Evolutionary conservation across 176 grass and related monocot genomes (phyloP).

Genomic region (Themeda triandra): DNA sequence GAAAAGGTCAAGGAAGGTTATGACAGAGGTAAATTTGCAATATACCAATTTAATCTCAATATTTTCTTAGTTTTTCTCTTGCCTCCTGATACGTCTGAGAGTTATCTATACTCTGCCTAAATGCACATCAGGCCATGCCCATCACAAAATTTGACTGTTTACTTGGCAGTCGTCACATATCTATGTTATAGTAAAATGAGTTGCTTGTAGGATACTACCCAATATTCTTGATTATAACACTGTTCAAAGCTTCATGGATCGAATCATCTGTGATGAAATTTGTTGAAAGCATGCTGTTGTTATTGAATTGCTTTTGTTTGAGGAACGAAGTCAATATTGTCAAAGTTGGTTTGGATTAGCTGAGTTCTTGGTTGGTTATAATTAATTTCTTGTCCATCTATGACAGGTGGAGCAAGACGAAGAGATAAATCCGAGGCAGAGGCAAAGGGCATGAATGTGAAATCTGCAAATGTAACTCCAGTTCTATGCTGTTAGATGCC

Average conservation of each 20-base stretch:
- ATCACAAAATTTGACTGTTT: not conserved
- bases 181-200: not conserved
- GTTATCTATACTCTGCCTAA: not conserved
- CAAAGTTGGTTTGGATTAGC: not conserved
- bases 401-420: slow-evolving; percentile 44
- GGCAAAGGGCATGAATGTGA: slow-evolving; percentile 28
- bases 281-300: not conserved
- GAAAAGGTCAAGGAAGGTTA: slow-evolving; percentile 60
- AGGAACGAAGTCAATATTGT: not conserved
- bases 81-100: not conserved
- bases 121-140: not conserved
- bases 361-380: not conserved
- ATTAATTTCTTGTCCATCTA: not conserved
- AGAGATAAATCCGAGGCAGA: slow-evolving; percentile 14
- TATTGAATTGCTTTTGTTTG: not conserved
- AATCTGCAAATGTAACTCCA: not conserved
- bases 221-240: not conserved
- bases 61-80: not conserved
- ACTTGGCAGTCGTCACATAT: not conserved
- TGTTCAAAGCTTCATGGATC: not conserved
- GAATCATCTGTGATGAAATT: not conserved
- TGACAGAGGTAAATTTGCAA: slow-evolving; percentile 63
- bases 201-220: not conserved
- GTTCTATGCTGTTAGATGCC: not conserved
- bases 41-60: not conserved